These are phyloP conservation scores for Xylaria sp. DNA, from an alignment of 2,329 filamentous ascomycete species.

Conservation along the genomic window DNA sequence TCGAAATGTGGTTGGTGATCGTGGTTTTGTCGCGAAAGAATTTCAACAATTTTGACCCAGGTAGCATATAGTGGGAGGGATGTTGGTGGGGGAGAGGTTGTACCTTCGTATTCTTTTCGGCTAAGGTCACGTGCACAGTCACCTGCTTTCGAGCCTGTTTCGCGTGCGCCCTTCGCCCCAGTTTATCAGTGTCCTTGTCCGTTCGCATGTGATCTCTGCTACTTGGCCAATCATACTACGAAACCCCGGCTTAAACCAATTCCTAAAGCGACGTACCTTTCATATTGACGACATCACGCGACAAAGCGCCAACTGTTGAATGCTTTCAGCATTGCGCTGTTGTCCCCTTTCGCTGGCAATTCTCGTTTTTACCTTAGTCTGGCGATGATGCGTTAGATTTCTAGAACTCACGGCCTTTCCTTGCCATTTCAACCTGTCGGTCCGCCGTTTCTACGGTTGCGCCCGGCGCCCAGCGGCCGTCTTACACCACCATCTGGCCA, in stretches of 20 bases:
- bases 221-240: background rate
- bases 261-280: too few species aligned
- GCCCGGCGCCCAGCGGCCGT: constrained; percentile 58
- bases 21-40: constrained; percentile 42
- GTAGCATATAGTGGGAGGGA: constrained; percentile 35
- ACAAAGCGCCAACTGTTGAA: background rate
- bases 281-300: background rate
- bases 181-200: background rate
- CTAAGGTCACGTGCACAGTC: constrained; percentile 45
- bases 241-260: too few species aligned
- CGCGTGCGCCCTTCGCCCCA: constrained; percentile 38
- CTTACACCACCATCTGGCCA: constrained; percentile 46
- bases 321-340: background rate
- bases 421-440: constrained; percentile 35
- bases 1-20: constrained; percentile 42
- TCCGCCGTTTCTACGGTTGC: constrained; percentile 53
- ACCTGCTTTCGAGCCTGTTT: constrained; percentile 47
- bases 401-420: background rate
- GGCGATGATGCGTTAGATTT: background rate
- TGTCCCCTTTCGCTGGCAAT: background rate
- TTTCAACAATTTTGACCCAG: constrained; percentile 46
- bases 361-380: background rate
- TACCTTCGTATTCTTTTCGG: constrained; percentile 38
- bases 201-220: background rate
- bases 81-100: constrained; percentile 31